These are phyloP conservation scores for Fusarium bactridioides DNA, from an alignment of 2,329 filamentous ascomycete species.

Conservation along the genomic window DNA sequence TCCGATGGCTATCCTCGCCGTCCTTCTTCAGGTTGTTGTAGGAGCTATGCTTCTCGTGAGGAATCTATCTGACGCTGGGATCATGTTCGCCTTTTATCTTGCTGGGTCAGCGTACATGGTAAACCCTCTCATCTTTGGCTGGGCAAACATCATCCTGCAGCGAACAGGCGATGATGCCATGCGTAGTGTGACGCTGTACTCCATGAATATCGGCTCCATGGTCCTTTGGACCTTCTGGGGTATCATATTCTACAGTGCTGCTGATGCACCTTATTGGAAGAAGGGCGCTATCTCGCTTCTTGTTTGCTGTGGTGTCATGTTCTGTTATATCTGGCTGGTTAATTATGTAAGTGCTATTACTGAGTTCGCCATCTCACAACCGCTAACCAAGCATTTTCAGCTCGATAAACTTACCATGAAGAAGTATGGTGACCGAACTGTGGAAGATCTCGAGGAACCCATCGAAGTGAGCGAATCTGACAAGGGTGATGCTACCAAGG, in stretches of 20 bases:
- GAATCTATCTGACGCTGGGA: constrained; percentile 24
- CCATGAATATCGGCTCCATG: constrained; percentile 51
- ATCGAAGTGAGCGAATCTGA: background rate
- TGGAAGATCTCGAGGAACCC: background rate
- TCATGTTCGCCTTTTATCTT: constrained; percentile 37
- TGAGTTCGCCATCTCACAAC: accelerated
- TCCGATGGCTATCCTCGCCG: constrained; percentile 20
- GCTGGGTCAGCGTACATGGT: constrained; percentile 38
- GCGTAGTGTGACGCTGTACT: constrained; percentile 49
- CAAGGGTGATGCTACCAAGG: background rate
- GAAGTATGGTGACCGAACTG: background rate
- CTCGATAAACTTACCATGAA: constrained; percentile 5
- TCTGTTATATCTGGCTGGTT: constrained; percentile 30
- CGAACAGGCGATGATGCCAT: constrained; percentile 49
- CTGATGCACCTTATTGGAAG: constrained; percentile 53
- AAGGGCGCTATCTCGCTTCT: constrained; percentile 42
- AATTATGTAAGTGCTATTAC: background rate
- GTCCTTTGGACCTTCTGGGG: constrained; percentile 56
- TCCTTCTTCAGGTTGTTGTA: constrained; percentile 27
- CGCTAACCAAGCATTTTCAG: background rate
- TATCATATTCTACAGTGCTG: constrained; percentile 51
- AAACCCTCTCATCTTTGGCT: constrained; percentile 40
- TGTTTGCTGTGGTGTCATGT: constrained; percentile 18
- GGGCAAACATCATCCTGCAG: constrained; percentile 38
- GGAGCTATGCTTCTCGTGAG: constrained; percentile 35